Percentiles rank a stretch among this genome's conserved stretches.
Evolutionary conservation across 441 rosid species (phyloP).

Genomic region (Gossypium davidsonii): DNA sequence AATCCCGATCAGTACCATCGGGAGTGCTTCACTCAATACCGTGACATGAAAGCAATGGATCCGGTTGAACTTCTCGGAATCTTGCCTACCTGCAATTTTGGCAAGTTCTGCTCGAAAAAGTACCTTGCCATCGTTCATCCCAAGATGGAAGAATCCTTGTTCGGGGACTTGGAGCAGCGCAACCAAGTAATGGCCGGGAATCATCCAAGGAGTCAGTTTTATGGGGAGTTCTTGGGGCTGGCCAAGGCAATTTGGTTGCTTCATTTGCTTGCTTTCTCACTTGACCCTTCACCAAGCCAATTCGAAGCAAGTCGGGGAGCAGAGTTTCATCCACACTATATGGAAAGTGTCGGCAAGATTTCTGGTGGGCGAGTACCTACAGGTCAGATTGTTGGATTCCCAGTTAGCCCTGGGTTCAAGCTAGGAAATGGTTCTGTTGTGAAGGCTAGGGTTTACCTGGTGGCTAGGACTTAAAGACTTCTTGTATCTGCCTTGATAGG

Average conservation of each 20-base stretch:
- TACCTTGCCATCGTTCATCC: constrained; percentile 73
- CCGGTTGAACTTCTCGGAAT: constrained; percentile 85
- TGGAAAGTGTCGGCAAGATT: constrained; percentile 80
- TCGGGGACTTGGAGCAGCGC: constrained; percentile 72
- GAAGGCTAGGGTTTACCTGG: constrained; percentile 77
- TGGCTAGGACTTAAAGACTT: constrained; percentile 32
- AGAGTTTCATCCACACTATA: constrained; percentile 67
- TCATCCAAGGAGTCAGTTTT: constrained; percentile 83
- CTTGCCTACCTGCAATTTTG: constrained; percentile 77
- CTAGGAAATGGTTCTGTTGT: constrained; percentile 64
- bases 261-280: constrained; percentile 86
- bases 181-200: constrained; percentile 53
- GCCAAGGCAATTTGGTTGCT: constrained; percentile 89
- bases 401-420: constrained; percentile 89
- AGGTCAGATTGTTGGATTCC: constrained; percentile 79
- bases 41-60: constrained; percentile 95
- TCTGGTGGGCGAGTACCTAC: constrained; percentile 57
- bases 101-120: constrained; percentile 80
- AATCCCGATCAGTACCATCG: constrained; percentile 80
- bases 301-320: constrained; percentile 87
- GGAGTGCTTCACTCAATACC: constrained; percentile 75
- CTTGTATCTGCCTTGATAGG: background rate
- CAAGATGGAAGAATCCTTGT: constrained; percentile 90
- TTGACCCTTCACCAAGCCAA: constrained; percentile 72
- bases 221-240: constrained; percentile 63